phyloP scores from a whole-genome alignment of 31 red algal species.

The Porphyra umbilicalis region DNA sequence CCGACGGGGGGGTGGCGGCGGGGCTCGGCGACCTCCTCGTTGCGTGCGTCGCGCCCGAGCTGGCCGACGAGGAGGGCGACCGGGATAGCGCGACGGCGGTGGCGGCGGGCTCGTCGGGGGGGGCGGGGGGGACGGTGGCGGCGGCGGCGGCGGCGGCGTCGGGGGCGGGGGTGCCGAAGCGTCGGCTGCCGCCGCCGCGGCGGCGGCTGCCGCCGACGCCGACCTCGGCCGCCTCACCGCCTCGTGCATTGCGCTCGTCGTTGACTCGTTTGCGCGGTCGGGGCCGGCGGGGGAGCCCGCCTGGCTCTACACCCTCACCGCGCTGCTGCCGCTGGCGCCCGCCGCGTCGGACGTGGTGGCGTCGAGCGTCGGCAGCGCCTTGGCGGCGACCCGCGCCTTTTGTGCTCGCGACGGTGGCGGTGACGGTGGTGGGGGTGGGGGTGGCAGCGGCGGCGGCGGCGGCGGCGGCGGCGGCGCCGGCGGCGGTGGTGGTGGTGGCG shows the following conservation, averaged over 20 bases:
- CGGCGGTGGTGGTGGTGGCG: no score
- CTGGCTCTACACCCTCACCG: neutral
- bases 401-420: neutral
- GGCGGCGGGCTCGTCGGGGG: neutral
- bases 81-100: neutral
- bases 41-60: neutral
- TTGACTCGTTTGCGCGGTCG: neutral
- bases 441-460: no score
- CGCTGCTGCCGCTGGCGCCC: neutral
- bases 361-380: neutral
- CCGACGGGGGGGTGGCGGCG: neutral
- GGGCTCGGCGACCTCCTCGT: neutral
- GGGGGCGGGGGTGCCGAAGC: neutral
- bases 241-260: neutral
- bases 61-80: neutral
- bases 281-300: neutral
- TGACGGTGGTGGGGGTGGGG: no score
- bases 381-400: neutral
- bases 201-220: neutral
- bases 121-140: neutral
- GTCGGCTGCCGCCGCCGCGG: neutral
- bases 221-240: neutral
- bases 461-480: no score
- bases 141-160: neutral
- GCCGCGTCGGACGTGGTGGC: neutral